Conservation (phyloP, 306 rosid species). For the Begonia loranthoides region DNA sequence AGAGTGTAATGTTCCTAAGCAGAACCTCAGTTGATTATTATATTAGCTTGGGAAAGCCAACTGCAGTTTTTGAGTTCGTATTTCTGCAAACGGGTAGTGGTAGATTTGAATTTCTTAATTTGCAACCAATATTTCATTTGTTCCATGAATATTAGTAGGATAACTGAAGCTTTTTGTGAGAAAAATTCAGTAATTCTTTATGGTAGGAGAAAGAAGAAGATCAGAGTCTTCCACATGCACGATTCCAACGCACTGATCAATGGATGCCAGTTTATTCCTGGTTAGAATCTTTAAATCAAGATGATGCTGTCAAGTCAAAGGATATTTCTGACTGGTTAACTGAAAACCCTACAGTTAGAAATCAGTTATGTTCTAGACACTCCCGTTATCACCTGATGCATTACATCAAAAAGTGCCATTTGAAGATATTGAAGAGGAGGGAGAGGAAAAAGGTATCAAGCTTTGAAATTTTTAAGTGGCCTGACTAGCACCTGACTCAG, state of each 20-base stretch:
- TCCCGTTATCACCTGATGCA: slow-evolving; percentile 84
- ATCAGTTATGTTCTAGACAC: slow-evolving; percentile 78
- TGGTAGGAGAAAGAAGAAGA: slow-evolving; percentile 45
- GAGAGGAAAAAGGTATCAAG: slow-evolving; percentile 63
- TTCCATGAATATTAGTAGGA: too few species aligned
- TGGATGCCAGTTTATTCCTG: slow-evolving; percentile 89
- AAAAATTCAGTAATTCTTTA: not conserved
- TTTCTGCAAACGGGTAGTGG: too few species aligned
- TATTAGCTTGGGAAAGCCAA: too few species aligned
- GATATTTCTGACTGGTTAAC: slow-evolving; percentile 82
- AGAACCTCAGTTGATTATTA: too few species aligned
- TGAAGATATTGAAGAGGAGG: slow-evolving; percentile 78
- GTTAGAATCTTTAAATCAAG: slow-evolving; percentile 68
- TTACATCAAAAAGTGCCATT: slow-evolving; percentile 82
- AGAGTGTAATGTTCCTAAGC: too few species aligned
- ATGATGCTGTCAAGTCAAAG: slow-evolving; percentile 80
- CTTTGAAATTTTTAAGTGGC: not conserved
- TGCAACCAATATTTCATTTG: too few species aligned
- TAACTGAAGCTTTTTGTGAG: too few species aligned
- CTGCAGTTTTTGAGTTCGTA: too few species aligned
- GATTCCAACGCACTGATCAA: slow-evolving; percentile 84
- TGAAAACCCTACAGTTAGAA: slow-evolving; percentile 58
- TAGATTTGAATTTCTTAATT: too few species aligned
- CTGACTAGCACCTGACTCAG: too few species aligned
- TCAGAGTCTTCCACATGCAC: slow-evolving; percentile 57